Base-by-base conservation (phyloP, 257 asterid genomes). In the Solanum gracilifrons region DNA sequence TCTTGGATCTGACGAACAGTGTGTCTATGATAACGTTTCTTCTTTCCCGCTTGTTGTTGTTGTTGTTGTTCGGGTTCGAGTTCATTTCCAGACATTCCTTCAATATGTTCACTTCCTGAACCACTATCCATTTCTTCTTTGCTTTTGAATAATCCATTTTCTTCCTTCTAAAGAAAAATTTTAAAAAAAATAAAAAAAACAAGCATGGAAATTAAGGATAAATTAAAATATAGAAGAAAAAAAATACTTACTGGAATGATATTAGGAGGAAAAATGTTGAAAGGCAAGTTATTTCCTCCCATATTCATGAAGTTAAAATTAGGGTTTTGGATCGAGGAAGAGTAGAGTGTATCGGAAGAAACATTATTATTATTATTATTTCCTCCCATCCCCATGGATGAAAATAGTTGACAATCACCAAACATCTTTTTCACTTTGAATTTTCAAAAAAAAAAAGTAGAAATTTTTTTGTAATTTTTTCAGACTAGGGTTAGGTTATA, bases 1-100 rank as follows among this genome's bases (percentile, higher is more conserved):
- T 97, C 98, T 89, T 97, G 99, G 96, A 97, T 97, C 95, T 97
- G 99, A 16, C 93, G 92, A 16, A 98, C 90, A 0, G 98, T 97
- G 92, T 97, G 99, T 27, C 99, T 93, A 77, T 97, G 99, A 90
- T 97, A 97, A 73, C 98, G 98, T 86, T 97, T 95, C 86, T 93
- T 96, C 91, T 95, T 95, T 12, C 88, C 7, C 32, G 64, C 62
- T 51, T 51, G 62, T 51, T 51, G 93, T 82, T 85, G 90, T 13
- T 79, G 90, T 33, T 79, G 86, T 51, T 87, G 87, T 9, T 91
- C 92, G 9, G 85, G 87, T 16, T 93, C 98, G 66, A 92, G 94
- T 85, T 96, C 99, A 62, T 95, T 94, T 3, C 98, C 98, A 5
- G 96, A 94, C 15, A 89, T 21, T 1, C 98, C 98, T 23, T 92